These are phyloP conservation scores for Verbena officinalis DNA, from an alignment of 257 asterid genomes.

Conservation along the genomic window DNA sequence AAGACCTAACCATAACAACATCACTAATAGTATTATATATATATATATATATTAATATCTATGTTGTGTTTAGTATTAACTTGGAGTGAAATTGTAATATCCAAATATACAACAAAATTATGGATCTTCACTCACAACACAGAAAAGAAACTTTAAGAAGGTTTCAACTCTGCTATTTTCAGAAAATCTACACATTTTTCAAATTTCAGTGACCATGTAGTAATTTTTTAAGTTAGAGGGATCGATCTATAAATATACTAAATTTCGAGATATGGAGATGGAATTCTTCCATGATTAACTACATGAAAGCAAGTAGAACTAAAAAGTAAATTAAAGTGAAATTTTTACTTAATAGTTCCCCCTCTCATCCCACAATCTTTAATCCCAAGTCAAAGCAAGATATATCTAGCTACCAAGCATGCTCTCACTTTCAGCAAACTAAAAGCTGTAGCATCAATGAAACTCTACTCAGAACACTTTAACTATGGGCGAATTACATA, in stretches of 20 bases:
- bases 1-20: slow-evolving; percentile 28
- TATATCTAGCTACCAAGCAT: slow-evolving; percentile 18
- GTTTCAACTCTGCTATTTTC: too few species aligned
- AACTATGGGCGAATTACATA: too few species aligned
- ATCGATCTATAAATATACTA: not conserved
- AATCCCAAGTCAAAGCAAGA: slow-evolving; percentile 49
- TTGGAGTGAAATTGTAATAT: too few species aligned
- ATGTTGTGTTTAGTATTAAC: too few species aligned
- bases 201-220: too few species aligned
- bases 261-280: too few species aligned
- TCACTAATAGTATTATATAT: slow-evolving; percentile 11
- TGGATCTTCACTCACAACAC: too few species aligned
- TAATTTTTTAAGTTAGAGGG: too few species aligned
- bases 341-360: not conserved
- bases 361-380: slow-evolving; percentile 25
- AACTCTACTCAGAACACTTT: not conserved
- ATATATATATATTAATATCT: not conserved
- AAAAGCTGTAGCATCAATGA: slow-evolving; percentile 19
- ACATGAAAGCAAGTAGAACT: not conserved
- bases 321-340: not conserved
- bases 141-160: too few species aligned
- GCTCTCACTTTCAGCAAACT: slow-evolving; percentile 28
- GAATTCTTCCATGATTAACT: not conserved
- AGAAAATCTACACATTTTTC: too few species aligned
- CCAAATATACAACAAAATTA: too few species aligned